A percentile compares a stretch with the other conserved stretches of the same genome.
These are phyloP conservation scores for Epichloe baconii DNA, from an alignment of 2,329 filamentous ascomycete genomes.

Conservation along the genomic window DNA sequence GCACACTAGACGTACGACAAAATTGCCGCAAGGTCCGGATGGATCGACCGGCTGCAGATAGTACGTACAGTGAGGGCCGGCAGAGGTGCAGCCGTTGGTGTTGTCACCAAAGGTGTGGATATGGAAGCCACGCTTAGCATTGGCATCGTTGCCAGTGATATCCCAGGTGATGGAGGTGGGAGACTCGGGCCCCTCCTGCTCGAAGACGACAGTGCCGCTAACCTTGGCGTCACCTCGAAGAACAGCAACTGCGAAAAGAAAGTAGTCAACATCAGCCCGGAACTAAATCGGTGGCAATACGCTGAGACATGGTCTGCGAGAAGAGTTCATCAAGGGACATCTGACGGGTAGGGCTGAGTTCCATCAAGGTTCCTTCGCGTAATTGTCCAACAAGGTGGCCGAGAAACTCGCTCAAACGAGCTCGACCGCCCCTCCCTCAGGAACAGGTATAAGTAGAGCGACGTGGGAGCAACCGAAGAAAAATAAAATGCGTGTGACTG, in stretches of 20 bases:
- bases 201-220: constrained; percentile 85
- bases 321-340: constrained; percentile 21
- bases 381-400: constrained; percentile 10
- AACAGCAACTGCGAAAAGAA: constrained; percentile 62
- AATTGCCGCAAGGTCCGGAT: neutral
- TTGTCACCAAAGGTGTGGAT: constrained; percentile 99
- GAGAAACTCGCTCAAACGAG: constrained; percentile 48
- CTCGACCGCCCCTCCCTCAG: constrained; percentile 23
- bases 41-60: constrained; percentile 6
- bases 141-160: constrained; percentile 83
- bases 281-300: neutral
- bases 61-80: constrained; percentile 85
- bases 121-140: constrained; percentile 96
- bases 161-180: constrained; percentile 85
- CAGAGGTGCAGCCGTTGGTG: constrained; percentile 98
- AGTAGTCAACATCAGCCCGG: constrained; percentile 2
- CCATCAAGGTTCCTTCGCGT: constrained; percentile 32
- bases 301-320: neutral
- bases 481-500: neutral
- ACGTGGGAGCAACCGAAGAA: neutral
- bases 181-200: constrained; percentile 79
- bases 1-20: neutral
- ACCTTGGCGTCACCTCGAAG: constrained; percentile 97
- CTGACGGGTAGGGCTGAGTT: constrained; percentile 7
- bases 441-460: constrained; percentile 12